Evolutionary conservation across 2,329 filamentous ascomycete genomes (phyloP).

Genomic region (Aspergillus spinulosporus): DNA sequence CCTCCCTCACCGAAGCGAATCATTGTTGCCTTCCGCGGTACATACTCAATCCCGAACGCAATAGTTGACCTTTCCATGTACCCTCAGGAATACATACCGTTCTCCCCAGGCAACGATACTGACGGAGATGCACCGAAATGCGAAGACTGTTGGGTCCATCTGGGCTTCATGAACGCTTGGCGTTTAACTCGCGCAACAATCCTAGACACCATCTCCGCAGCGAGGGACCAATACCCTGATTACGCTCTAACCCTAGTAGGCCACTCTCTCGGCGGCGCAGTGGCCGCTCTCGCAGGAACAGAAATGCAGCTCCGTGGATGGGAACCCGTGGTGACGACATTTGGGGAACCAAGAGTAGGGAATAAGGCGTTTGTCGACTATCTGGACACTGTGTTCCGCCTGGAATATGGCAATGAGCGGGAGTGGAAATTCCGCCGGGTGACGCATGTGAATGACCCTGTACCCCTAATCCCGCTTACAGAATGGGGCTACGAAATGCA

Average conservation of each 20-base stretch:
- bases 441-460: conserved; percentile 83
- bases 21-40: conserved; percentile 87
- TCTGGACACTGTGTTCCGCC: conserved; percentile 55
- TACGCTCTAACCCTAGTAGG: conserved; percentile 79
- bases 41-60: conserved; percentile 89
- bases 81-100: conserved; percentile 88
- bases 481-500: conserved; percentile 90
- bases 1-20: conserved; percentile 61
- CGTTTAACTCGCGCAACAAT: conserved; percentile 68
- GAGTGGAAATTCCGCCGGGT: conserved; percentile 66
- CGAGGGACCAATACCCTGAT: conserved; percentile 63
- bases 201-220: conserved; percentile 63
- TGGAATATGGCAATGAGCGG: conserved; percentile 20
- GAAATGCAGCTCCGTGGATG: conserved; percentile 78
- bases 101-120: conserved; percentile 55
- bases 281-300: conserved; percentile 81
- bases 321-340: conserved; percentile 79
- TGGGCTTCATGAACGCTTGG: conserved; percentile 87
- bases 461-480: conserved; percentile 78
- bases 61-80: conserved; percentile 86
- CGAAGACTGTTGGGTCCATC: conserved; percentile 86
- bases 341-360: conserved; percentile 75
- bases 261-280: conserved; percentile 88
- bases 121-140: conserved; percentile 59
- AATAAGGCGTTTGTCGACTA: conserved; percentile 56